These are phyloP conservation scores for Suillus fuscotomentosus DNA, from an alignment of 768 basidiomycete genomes.

Conservation along the genomic window DNA sequence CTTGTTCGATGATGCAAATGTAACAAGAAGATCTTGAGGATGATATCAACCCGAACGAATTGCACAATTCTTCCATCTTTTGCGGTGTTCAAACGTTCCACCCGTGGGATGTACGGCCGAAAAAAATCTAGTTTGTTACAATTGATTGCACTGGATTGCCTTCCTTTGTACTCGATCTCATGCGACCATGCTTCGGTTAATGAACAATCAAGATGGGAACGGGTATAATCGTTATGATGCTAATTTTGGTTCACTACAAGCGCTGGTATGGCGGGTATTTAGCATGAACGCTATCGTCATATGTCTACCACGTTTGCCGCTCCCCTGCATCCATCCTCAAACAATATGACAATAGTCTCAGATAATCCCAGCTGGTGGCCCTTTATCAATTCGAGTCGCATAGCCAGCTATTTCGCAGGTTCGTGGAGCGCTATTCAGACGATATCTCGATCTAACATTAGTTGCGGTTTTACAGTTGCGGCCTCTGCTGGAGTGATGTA, in stretches of 20 bases:
- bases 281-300: neutral
- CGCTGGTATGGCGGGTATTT: neutral
- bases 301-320: neutral
- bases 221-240: neutral
- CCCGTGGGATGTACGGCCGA: neutral
- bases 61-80: neutral
- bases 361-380: neutral
- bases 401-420: neutral
- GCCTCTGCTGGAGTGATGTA: neutral
- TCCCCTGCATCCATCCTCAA: neutral
- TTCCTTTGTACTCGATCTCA: neutral
- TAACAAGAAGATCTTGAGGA: neutral
- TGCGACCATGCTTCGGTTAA: neutral
- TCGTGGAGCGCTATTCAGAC: neutral
- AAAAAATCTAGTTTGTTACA: neutral
- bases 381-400: neutral
- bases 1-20: neutral
- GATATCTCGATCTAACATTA: neutral
- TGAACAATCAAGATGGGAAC: neutral
- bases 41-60: neutral
- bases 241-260: neutral
- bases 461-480: neutral
- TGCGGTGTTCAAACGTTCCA: neutral
- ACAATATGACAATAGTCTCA: neutral
- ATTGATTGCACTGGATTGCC: neutral